phyloP scores from a whole-genome alignment of 495 filamentous ascomycete species.

The Tuber melanosporum region DNA sequence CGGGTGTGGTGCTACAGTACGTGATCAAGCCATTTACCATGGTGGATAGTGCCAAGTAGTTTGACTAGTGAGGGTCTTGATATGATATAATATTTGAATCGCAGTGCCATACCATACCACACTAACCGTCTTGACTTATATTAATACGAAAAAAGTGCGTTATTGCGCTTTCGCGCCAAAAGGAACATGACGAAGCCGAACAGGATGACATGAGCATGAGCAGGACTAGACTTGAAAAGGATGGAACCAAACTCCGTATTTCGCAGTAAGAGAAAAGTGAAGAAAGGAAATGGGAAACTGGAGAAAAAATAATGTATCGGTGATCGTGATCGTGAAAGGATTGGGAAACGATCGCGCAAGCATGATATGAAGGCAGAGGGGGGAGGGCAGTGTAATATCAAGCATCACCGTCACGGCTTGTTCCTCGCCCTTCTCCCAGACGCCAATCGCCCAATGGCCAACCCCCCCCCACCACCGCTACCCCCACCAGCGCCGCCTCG shows the following conservation, averaged over 20 bases:
- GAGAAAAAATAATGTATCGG: slow-evolving; percentile 6
- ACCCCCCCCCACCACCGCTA: slow-evolving; percentile 15
- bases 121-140: slow-evolving; percentile 1
- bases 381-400: neutral
- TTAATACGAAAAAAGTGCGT: neutral
- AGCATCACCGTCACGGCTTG: neutral
- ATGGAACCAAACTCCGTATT: slow-evolving; percentile 7
- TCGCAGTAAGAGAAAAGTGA: neutral
- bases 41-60: neutral
- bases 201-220: neutral
- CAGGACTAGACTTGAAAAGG: slow-evolving; percentile 7
- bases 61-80: neutral
- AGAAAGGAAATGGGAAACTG: neutral
- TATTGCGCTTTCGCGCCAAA: neutral
- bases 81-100: neutral
- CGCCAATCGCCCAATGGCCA: slow-evolving; percentile 35
- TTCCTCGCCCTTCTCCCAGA: slow-evolving; percentile 33
- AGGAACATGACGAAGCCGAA: neutral
- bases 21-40: neutral
- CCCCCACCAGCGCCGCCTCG: slow-evolving; percentile 1
- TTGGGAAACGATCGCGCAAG: slow-evolving; percentile 1
- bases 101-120: neutral
- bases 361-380: neutral
- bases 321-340: slow-evolving; percentile 11
- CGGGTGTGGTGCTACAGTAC: neutral